Conservation (phyloP, 176 grass and related monocot genomes). For the Luzula sylvatica region DNA sequence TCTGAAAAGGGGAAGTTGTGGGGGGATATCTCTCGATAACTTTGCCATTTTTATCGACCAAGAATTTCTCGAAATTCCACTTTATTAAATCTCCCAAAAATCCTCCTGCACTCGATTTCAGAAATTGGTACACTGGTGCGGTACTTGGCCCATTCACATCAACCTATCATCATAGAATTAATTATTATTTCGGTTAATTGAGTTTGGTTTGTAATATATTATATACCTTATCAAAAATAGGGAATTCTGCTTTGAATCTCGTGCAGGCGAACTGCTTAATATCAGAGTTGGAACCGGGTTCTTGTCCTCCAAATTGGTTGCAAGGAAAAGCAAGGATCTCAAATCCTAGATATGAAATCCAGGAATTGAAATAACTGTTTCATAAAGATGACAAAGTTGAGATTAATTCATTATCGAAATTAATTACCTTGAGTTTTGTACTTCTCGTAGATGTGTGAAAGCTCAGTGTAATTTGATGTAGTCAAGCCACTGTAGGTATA, state of each 20-base stretch:
- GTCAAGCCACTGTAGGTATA: slow-evolving; percentile 61
- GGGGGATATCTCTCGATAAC: slow-evolving; percentile 90
- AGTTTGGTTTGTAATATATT: slow-evolving; percentile 7
- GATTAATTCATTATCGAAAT: background rate
- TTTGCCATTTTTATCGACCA: slow-evolving; percentile 93
- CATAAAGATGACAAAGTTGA: background rate
- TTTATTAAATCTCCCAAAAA: slow-evolving; percentile 93
- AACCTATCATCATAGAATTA: slow-evolving; percentile 45
- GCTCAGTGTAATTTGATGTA: slow-evolving; percentile 84
- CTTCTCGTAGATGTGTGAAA: slow-evolving; percentile 96
- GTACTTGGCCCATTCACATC: slow-evolving; percentile 96
- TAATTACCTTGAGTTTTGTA: slow-evolving; percentile 91
- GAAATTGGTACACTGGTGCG: slow-evolving; percentile 80
- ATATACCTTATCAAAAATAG: slow-evolving; percentile 95
- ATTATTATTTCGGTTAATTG: background rate
- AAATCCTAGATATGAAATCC: slow-evolving; percentile 55
- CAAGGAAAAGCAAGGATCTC: slow-evolving; percentile 96
- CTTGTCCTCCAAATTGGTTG: slow-evolving; percentile 98
- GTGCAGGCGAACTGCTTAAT: slow-evolving; percentile 99
- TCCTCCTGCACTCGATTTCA: slow-evolving; percentile 93
- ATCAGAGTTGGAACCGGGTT: slow-evolving; percentile 86
- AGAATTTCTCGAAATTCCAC: slow-evolving; percentile 99
- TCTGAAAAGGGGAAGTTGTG: slow-evolving; percentile 95
- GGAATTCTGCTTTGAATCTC: slow-evolving; percentile 98
- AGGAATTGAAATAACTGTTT: slow-evolving; percentile 9